phyloP scores from a whole-genome alignment of 306 rosid species.

The Prunus persica region Prunus_persica_NCBIv2 NC_034009.1:35997001-35997500 shows the following conservation, averaged over 20 bases:
- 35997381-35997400: neutral
- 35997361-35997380: neutral
- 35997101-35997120: no score
- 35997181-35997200: no score
- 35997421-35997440: neutral
- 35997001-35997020: no score
- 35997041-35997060: no score
- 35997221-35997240: neutral
- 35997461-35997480: neutral
- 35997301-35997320: neutral
- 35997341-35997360: neutral
- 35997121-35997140: no score
- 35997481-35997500: slow-evolving; percentile 23
- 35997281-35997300: neutral
- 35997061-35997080: no score
- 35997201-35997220: neutral
- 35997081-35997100: no score
- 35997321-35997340: neutral
- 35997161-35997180: no score
- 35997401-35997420: neutral
- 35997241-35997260: slow-evolving; percentile 6
- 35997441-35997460: neutral
- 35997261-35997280: neutral
- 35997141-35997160: no score
- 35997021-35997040: no score